A percentile compares a stretch with the other conserved stretches of the same genome.
These are phyloP conservation scores for Aspergillus fructus DNA, from an alignment of 2,329 filamentous ascomycete genomes.

Conservation along the genomic window DNA sequence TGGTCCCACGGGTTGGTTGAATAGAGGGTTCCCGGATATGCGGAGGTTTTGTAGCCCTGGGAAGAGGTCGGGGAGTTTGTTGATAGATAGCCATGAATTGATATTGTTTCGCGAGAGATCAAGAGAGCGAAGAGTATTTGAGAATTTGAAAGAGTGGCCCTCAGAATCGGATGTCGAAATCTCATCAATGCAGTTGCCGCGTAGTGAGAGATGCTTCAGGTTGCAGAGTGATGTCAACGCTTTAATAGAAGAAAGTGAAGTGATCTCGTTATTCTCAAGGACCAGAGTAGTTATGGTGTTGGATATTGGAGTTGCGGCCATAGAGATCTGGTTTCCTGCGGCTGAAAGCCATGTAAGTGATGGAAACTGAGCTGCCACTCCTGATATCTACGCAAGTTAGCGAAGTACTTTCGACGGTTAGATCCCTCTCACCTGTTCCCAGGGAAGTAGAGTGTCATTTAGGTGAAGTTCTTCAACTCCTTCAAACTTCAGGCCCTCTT, in stretches of 20 bases:
- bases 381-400: constrained; percentile 32
- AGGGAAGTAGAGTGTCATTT: constrained; percentile 65
- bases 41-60: constrained; percentile 74
- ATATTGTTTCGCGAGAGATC: constrained; percentile 74
- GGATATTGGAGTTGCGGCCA: constrained; percentile 29
- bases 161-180: constrained; percentile 37
- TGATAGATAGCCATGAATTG: constrained; percentile 70
- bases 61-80: constrained; percentile 65
- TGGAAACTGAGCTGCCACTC: constrained; percentile 35
- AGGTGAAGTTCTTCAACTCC: constrained; percentile 62
- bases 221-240: constrained; percentile 54
- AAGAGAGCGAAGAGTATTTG: constrained; percentile 59
- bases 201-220: constrained; percentile 59
- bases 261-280: constrained; percentile 50
- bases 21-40: constrained; percentile 83
- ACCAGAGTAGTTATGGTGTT: constrained; percentile 45
- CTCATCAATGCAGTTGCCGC: constrained; percentile 68
- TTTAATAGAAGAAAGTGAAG: constrained; percentile 40
- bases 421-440: constrained; percentile 59
- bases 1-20: constrained; percentile 49
- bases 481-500: constrained; percentile 44
- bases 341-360: constrained; percentile 33
- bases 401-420: constrained; percentile 11
- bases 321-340: constrained; percentile 38
- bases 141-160: constrained; percentile 50